Percentiles rank a stretch among this genome's conserved stretches.
These are phyloP conservation scores for Lolium perenne DNA, from an alignment of 176 grass and related monocot genomes.

Conservation along the genomic window DNA sequence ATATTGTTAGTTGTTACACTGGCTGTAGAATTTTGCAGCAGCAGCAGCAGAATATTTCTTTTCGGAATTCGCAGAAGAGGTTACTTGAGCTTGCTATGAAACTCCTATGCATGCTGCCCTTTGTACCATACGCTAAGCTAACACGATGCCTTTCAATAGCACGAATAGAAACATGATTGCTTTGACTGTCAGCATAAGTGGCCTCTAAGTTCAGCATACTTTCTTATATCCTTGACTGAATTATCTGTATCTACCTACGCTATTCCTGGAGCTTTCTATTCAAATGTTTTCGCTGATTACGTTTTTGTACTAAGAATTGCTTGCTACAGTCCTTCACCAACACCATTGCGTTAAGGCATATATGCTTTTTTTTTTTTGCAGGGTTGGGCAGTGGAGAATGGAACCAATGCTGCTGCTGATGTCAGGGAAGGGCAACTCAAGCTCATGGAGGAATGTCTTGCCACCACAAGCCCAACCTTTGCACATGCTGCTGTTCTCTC, in stretches of 20 bases:
- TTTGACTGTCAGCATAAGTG: neutral
- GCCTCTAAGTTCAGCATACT: neutral
- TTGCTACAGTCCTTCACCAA: neutral
- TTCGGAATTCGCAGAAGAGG: neutral
- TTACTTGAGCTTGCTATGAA: neutral
- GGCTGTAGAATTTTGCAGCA: neutral
- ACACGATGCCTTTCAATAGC: neutral
- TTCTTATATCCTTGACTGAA: neutral
- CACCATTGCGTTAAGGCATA: neutral
- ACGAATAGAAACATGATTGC: neutral
- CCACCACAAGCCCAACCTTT: neutral
- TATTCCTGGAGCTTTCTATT: neutral
- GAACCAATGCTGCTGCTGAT: neutral
- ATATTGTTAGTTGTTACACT: neutral
- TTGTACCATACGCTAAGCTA: constrained; percentile 7
- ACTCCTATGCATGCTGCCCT: neutral
- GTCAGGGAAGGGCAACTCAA: constrained; percentile 7
- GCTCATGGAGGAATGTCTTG: neutral
- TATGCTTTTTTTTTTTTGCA: constrained; percentile 23
- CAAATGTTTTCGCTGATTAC: neutral
- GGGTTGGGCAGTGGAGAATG: constrained; percentile 35
- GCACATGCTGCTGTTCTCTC: constrained; percentile 35
- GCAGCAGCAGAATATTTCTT: neutral
- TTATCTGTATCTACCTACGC: neutral
- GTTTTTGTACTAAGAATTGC: constrained; percentile 5